Base-by-base conservation (phyloP, 208 protist species). In the Trypanosoma rangeli region DNA sequence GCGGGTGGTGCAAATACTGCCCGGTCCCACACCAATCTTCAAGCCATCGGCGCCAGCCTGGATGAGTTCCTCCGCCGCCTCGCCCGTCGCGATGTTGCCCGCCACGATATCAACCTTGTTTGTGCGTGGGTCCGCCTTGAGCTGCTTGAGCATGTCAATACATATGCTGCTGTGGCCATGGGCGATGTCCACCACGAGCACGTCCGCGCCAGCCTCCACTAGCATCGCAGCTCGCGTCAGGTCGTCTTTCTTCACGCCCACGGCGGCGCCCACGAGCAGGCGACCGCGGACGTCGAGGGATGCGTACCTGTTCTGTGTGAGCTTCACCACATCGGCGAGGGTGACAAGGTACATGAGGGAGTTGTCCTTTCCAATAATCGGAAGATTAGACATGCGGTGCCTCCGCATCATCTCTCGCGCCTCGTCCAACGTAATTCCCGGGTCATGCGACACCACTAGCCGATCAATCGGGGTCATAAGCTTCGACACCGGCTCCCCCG, bases 171-270 rank as follows among this genome's bases (percentile, higher is more conserved):
- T 94, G 82, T 97, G 93, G 20, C 93, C 93, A 74, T 97, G 93
- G 44, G 93, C 93, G 63, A 97, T 94, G 75, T 97, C 93, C 33
- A 97, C 90, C 18, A 95, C 89, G 5, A 97, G 84, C 49, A 94
- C 90, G 64, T 95, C 90, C 1, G 74, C 83, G 15, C 93, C 93
- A 5, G 75, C 79, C 58, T 92, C 79, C 3, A 96, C 82, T 13
- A 96, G 84, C 20, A 67, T 70, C 12, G 67, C 73, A 3, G 90
- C 89, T 26, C 86, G 82, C 3, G 60, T 75, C 28, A 92, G 64
- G 68, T 97, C 90, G 35, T 87, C 86, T 10, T 71, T 61, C 80
- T 96, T 96, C 35, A 96, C 89, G 24, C 91, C 91, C 48, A 96
- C 82, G 37, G 91, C 91, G 8, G 89, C 91, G 50, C 91, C 91